Conservation (phyloP, 2,329 filamentous ascomycete genomes). For the Clarireedia hainanense region DNA sequence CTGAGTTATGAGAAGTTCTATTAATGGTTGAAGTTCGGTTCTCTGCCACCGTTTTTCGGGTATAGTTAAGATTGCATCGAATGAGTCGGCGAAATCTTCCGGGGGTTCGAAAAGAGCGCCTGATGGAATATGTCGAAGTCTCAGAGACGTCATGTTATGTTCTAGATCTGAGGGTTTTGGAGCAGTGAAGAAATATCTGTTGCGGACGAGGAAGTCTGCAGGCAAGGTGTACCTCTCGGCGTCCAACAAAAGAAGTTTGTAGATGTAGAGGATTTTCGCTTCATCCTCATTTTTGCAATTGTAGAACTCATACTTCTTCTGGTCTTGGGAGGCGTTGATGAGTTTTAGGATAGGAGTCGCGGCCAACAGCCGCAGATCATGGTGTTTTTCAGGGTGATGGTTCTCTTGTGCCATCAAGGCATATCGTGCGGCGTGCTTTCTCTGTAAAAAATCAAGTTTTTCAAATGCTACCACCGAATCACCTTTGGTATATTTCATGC, state of each 20-base stretch:
- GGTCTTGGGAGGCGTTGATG: slow-evolving; percentile 8
- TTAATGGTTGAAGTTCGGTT: slow-evolving; percentile 3
- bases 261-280: slow-evolving; percentile 38
- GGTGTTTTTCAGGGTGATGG: slow-evolving; percentile 12
- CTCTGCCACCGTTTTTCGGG: slow-evolving; percentile 15
- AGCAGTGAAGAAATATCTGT: slow-evolving; percentile 49
- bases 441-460: slow-evolving; percentile 77
- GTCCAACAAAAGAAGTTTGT: slow-evolving; percentile 36
- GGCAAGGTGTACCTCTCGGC: slow-evolving; percentile 51
- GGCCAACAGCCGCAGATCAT: slow-evolving; percentile 23
- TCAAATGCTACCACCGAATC: slow-evolving; percentile 75
- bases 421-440: slow-evolving; percentile 43
- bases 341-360: slow-evolving; percentile 21
- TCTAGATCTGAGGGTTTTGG: slow-evolving; percentile 18
- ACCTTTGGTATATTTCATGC: slow-evolving; percentile 82
- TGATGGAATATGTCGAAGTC: slow-evolving; percentile 14
- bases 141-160: slow-evolving; percentile 11
- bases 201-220: slow-evolving; percentile 45
- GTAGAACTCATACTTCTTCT: slow-evolving; percentile 12
- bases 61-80: slow-evolving; percentile 12
- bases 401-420: slow-evolving; percentile 10
- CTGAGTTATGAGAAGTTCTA: slow-evolving; percentile 1
- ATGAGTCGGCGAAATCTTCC: slow-evolving; percentile 6
- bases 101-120: neutral
- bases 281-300: slow-evolving; percentile 25